Conservation (phyloP, 495 filamentous ascomycete genomes). For the Bacidia gigantensis region DNA sequence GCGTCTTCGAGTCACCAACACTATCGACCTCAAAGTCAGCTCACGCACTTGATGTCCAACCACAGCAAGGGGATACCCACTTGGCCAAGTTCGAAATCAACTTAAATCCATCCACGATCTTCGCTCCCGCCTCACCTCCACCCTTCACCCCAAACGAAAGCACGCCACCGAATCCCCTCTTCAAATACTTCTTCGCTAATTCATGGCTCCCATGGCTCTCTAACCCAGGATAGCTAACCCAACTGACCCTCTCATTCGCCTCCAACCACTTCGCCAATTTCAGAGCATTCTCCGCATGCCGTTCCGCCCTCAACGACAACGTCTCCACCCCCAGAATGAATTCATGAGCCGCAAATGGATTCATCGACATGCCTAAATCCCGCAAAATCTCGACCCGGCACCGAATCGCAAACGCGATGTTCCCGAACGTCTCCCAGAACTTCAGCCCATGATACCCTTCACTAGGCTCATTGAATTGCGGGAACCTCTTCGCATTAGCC, state of each 20-base stretch:
- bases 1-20: slow-evolving; percentile 63
- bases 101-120: slow-evolving; percentile 90
- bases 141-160: slow-evolving; percentile 90
- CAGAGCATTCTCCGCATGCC: slow-evolving; percentile 77
- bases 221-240: slow-evolving; percentile 91
- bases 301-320: slow-evolving; percentile 68
- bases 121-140: slow-evolving; percentile 62
- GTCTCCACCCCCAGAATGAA: slow-evolving; percentile 85
- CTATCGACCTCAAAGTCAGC: slow-evolving; percentile 21
- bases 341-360: slow-evolving; percentile 94
- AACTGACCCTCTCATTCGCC: slow-evolving; percentile 67
- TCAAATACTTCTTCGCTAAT: slow-evolving; percentile 79
- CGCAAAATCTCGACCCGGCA: slow-evolving; percentile 77
- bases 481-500: slow-evolving; percentile 73
- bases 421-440: slow-evolving; percentile 93
- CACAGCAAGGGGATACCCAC: slow-evolving; percentile 24
- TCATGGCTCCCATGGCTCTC: slow-evolving; percentile 69
- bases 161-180: slow-evolving; percentile 80
- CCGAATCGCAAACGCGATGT: slow-evolving; percentile 69
- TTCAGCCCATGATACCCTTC: slow-evolving; percentile 93
- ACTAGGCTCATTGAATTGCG: slow-evolving; percentile 82
- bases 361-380: slow-evolving; percentile 72
- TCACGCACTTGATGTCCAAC: background rate
- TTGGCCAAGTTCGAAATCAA: slow-evolving; percentile 87
- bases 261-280: slow-evolving; percentile 74